phyloP scores from a whole-genome alignment of 345 rosid genomes.

The Melaleuca quinquenervia region DNA sequence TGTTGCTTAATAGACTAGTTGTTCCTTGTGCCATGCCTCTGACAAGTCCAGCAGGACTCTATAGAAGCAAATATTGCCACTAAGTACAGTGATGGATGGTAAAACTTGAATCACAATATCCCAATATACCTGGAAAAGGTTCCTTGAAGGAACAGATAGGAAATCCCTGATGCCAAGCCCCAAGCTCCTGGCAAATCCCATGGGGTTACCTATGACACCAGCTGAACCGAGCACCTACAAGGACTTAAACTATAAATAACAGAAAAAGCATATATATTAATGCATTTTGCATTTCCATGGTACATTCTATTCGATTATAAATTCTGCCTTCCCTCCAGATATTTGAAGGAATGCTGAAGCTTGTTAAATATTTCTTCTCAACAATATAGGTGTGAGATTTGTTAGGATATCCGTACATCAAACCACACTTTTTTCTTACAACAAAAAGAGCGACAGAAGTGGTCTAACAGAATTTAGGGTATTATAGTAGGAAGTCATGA shows the following conservation, averaged over 20 bases:
- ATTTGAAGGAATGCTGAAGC: background rate
- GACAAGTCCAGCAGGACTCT: slow-evolving; percentile 88
- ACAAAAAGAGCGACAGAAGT: background rate
- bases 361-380: background rate
- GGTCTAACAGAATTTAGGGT: background rate
- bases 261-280: background rate
- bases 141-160: slow-evolving; percentile 75
- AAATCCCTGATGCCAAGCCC: slow-evolving; percentile 86
- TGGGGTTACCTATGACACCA: slow-evolving; percentile 94
- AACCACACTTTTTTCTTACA: background rate
- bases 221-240: slow-evolving; percentile 92
- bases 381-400: background rate
- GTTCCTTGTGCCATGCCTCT: slow-evolving; percentile 94
- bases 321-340: background rate
- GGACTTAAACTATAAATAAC: background rate
- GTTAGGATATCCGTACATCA: background rate
- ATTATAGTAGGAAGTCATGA: background rate
- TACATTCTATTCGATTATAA: background rate
- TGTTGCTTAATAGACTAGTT: slow-evolving; percentile 78
- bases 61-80: slow-evolving; percentile 9
- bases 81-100: background rate
- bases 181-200: slow-evolving; percentile 92
- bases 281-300: background rate
- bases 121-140: slow-evolving; percentile 52
- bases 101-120: background rate